A percentile compares a stretch with the other conserved stretches of the same genome.
phyloP scores from a whole-genome alignment of 192 early-diverging fungal genomes.

The Umbelopsis ramanniana region DNA sequence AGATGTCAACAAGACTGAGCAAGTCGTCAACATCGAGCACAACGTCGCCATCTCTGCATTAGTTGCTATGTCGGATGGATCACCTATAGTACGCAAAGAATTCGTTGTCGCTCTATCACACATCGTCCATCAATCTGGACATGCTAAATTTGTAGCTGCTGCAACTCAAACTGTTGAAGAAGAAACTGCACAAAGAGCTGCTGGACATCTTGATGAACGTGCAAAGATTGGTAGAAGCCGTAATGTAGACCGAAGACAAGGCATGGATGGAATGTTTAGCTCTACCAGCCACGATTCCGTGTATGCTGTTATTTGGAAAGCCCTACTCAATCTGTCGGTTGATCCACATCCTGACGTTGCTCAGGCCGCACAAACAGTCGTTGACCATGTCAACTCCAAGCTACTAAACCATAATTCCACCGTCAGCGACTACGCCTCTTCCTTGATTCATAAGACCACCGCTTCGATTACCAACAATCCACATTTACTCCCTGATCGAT shows the following conservation, averaged over 20 bases:
- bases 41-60: conserved; percentile 73
- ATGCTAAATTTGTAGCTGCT: conserved; percentile 64
- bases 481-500: conserved; percentile 32
- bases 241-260: conserved; percentile 21
- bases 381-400: conserved; percentile 70
- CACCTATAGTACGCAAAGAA: conserved; percentile 90
- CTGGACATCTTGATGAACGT: conserved; percentile 21
- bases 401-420: conserved; percentile 36
- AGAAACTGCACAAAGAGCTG: conserved; percentile 34
- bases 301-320: conserved; percentile 79
- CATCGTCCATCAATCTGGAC: conserved; percentile 69
- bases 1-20: conserved; percentile 67
- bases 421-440: conserved; percentile 38
- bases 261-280: conserved; percentile 30
- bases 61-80: conserved; percentile 76
- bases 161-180: conserved; percentile 58
- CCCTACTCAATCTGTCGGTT: conserved; percentile 75
- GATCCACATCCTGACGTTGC: conserved; percentile 86
- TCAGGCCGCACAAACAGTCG: conserved; percentile 64
- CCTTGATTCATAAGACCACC: conserved; percentile 22
- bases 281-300: conserved; percentile 54
- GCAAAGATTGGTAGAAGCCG: conserved; percentile 24
- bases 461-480: conserved; percentile 4
- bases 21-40: conserved; percentile 73
- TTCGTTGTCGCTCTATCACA: conserved; percentile 77